Evolutionary conservation across 2,329 filamentous ascomycete genomes (phyloP).

Genomic region (Lecanicillium sp.): DNA sequence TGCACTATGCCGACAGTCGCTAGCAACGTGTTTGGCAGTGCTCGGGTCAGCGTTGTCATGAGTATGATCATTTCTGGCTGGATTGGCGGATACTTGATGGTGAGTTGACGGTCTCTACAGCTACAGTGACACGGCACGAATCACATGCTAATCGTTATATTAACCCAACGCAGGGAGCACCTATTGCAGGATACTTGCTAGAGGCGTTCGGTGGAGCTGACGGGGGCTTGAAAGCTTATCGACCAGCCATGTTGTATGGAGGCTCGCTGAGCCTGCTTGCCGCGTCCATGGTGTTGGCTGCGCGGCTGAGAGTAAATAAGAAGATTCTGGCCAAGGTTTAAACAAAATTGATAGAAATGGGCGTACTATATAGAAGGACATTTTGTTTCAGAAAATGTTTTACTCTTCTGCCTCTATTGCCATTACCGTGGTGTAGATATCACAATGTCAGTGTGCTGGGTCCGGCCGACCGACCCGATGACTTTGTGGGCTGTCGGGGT

Average conservation of each 20-base stretch:
- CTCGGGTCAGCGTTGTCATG: slow-evolving; percentile 47
- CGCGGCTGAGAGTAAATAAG: slow-evolving; percentile 34
- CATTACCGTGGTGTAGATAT: no score
- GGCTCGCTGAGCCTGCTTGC: slow-evolving; percentile 43
- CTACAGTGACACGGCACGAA: no score
- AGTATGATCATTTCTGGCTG: slow-evolving; percentile 55
- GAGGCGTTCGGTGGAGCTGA: slow-evolving; percentile 45
- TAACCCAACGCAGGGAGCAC: slow-evolving; percentile 46
- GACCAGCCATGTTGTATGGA: slow-evolving; percentile 55
- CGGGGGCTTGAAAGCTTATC: slow-evolving; percentile 42
- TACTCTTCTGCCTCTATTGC: no score
- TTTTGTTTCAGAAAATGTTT: no score
- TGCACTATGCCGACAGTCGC: slow-evolving; percentile 56
- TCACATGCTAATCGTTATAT: neutral
- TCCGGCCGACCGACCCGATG: no score
- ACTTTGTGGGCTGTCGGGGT: no score
- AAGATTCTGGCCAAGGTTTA: slow-evolving; percentile 22
- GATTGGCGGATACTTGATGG: slow-evolving; percentile 53
- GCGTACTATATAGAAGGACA: no score
- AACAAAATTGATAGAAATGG: neutral
- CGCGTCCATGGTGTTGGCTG: slow-evolving; percentile 31
- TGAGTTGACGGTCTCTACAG: slow-evolving; percentile 19
- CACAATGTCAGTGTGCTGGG: no score
- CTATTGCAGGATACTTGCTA: slow-evolving; percentile 53
- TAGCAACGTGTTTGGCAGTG: slow-evolving; percentile 49